Evolutionary conservation across 371 early-diverging fungal genomes (phyloP).

Genomic region (Syncephalastrum racemosum): DNA sequence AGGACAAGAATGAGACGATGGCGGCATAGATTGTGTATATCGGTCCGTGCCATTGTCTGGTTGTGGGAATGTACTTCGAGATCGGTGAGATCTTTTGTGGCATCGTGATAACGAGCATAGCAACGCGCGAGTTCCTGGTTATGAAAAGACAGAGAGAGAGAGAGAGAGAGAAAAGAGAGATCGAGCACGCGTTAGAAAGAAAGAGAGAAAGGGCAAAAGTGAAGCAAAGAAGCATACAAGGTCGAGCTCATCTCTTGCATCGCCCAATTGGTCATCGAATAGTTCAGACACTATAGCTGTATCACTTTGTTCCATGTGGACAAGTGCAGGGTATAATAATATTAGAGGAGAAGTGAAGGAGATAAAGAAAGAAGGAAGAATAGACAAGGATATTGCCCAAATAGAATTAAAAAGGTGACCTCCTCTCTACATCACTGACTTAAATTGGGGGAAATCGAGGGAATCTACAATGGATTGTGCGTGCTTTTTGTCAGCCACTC

Average conservation of each 20-base stretch:
- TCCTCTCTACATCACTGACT: no score
- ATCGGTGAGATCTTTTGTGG: constrained; percentile 56
- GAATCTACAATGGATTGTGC: no score
- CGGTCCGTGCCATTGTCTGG: constrained; percentile 51
- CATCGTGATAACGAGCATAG: constrained; percentile 40
- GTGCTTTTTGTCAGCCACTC: no score
- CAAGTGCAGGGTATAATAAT: no score
- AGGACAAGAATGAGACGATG: neutral
- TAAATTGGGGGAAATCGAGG: no score
- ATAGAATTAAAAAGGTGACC: no score
- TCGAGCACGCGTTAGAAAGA: constrained; percentile 1
- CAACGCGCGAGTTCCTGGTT: constrained; percentile 52
- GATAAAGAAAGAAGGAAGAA: no score
- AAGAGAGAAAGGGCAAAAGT: neutral
- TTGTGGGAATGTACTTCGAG: constrained; percentile 64
- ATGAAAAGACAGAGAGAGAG: no score
- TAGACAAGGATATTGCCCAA: no score
- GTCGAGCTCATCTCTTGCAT: constrained; percentile 39
- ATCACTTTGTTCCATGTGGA: no score
- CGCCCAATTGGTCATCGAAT: constrained; percentile 32
- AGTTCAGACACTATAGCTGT: constrained; percentile 17
- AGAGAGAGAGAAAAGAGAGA: no score
- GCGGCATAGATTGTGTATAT: neutral
- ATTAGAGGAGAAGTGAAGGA: no score
- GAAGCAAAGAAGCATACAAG: constrained; percentile 16